Evolutionary conservation across 2,329 filamentous ascomycete genomes (phyloP).

Genomic region (Microsporum canis): DNA sequence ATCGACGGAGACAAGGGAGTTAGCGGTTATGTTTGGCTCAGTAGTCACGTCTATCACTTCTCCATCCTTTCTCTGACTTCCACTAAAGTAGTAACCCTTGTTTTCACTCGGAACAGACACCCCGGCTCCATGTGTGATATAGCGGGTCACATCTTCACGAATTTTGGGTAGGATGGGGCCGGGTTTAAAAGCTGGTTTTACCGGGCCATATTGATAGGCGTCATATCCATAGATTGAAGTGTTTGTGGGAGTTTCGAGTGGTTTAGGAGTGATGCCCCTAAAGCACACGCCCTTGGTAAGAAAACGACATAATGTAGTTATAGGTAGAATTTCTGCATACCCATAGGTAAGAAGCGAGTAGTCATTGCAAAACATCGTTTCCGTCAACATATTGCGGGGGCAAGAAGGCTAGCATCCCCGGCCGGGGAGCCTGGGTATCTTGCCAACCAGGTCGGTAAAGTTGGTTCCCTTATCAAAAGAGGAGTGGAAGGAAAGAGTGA

Average conservation of each 20-base stretch:
- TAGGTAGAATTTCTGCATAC: constrained; percentile 16
- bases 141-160: constrained; percentile 43
- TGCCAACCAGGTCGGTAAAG: constrained; percentile 41
- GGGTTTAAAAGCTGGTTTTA: constrained; percentile 34
- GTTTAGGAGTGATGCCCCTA: constrained; percentile 37
- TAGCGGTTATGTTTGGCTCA: constrained; percentile 36
- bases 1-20: constrained; percentile 51
- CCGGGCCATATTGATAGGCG: constrained; percentile 41
- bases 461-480: constrained; percentile 47
- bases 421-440: constrained; percentile 40
- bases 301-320: neutral
- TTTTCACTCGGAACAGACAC: constrained; percentile 59
- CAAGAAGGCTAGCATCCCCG: constrained; percentile 39
- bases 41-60: constrained; percentile 36
- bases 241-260: neutral
- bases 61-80: constrained; percentile 42
- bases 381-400: constrained; percentile 52
- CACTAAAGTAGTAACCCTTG: constrained; percentile 60
- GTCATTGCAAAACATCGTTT: constrained; percentile 54
- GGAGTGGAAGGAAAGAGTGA: constrained; percentile 47
- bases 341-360: constrained; percentile 54
- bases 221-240: constrained; percentile 41
- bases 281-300: neutral
- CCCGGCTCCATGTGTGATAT: constrained; percentile 53
- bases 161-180: constrained; percentile 31